Evolutionary conservation across 2,329 filamentous ascomycete genomes (phyloP).

Genomic region (Fusarium gaditjirri): DNA sequence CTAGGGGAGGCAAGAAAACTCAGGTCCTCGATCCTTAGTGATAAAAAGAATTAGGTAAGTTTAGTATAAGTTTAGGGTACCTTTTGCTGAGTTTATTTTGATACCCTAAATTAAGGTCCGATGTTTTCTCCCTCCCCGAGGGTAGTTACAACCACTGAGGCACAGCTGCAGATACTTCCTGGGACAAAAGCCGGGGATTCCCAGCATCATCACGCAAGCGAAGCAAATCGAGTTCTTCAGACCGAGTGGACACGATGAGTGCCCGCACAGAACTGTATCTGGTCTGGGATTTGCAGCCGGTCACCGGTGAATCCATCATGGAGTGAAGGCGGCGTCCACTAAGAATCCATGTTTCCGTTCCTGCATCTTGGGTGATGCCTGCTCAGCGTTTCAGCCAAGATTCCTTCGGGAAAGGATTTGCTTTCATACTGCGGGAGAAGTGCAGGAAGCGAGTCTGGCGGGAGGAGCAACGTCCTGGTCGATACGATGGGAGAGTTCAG

Average conservation of each 20-base stretch:
- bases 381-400: slow-evolving; percentile 18
- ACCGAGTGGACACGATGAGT: not conserved
- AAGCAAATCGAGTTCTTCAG: not conserved
- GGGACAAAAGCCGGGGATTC: not conserved
- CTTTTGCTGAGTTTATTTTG: too few species aligned
- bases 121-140: too few species aligned
- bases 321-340: not conserved
- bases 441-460: not conserved
- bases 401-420: not conserved
- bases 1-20: too few species aligned
- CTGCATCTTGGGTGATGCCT: not conserved
- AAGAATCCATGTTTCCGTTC: not conserved
- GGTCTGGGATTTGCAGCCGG: not conserved
- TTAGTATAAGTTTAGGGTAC: too few species aligned
- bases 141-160: not conserved
- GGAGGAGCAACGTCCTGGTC: not conserved
- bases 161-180: not conserved
- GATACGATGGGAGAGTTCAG: not conserved
- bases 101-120: too few species aligned
- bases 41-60: too few species aligned
- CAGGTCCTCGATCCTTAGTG: too few species aligned
- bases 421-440: not conserved
- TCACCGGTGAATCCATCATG: not conserved
- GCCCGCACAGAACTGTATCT: not conserved
- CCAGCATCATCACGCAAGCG: not conserved